Base-by-base conservation (phyloP, 495 filamentous ascomycete species). In the Trichocladium antarcticum region DNA sequence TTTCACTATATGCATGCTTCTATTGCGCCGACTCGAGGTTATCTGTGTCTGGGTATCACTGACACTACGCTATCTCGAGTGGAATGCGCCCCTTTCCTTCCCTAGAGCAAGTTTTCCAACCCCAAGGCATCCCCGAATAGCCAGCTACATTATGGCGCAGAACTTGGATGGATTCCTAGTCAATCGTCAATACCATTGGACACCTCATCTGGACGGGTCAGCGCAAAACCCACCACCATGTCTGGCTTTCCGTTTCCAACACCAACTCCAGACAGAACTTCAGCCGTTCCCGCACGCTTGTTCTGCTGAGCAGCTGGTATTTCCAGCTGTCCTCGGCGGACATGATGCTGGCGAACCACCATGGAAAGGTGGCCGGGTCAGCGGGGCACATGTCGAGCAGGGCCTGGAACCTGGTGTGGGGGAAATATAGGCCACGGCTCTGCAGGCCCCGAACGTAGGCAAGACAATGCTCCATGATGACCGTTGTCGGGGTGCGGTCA, bases 331-430 rank as follows among this genome's bases (percentile, higher is more conserved):
- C 85, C 34, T 73, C 73, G 28, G 89, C 77, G 14, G 87, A 87
- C 9, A 93, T 59, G 42, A 93, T 78, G 55, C 76, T 84, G 14
- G 86, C 88, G 52, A 96, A 84, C 89, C 89, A 96, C 72, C 87
- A 96, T 0, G 88, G 85, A 56, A 95, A 92, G 11, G 77, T 58
- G 1, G 80, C 79, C 2, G 86, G 79, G 61, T 95, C 86, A 6
- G 74, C 69, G 87, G 89, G 14, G 78, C 80, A 10, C 31, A 11
- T 2, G 31, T 32, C 80, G 74, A 7, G 8, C 24, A 27, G 3
- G 24, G 24, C 8, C 24, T 8, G 24, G 24, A 27, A 4, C 24
- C 8, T 27, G 24, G 24, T 3, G 4, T 3, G 3, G 24, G 8
- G 24, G 4, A 3, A 27, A 27, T 27, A 4, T 6, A 82, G 82